Evolutionary conservation across 192 early-diverging fungal species (phyloP), one percentile per base, ranked within the genome.

Genomic region (Entrophospora sp.): DNA sequence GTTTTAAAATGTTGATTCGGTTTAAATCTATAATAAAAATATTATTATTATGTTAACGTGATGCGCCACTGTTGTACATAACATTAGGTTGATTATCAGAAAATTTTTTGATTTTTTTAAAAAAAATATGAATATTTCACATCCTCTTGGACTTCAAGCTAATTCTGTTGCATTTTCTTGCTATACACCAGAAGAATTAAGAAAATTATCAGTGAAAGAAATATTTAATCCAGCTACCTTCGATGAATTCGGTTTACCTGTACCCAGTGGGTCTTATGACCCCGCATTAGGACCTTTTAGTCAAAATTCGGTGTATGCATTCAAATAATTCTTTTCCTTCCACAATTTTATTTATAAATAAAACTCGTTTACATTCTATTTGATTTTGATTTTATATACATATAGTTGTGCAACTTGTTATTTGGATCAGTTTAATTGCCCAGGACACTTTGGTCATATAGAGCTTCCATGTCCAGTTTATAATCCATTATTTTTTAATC

Each of bases 371-470:
- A 36, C n/a, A 1, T 20, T 32, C 27, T 34, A 30, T 28, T n/a
- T 20, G 2, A 20, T 28, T 34, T 6, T 46, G 5, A 64, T 62
- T 38, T 48, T 34, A 35, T 36, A 31, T 66, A 3, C n/a, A 7
- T 10, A 27, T 38, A 91, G 89, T 32, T 97, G 95, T 73, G 79
- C 69, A 1, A 96, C 95, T 12, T 98, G 95, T 75, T 79, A 79
- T 8, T 80, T 94, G 51, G 83, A 83, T 35, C 78, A 91, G 79
- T 87, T 82, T 66, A 79, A 80, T 37, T 98, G 94, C 68, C 94
- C 94, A 4, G 95, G 95, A 35, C 94, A 98, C 67, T 98, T 95
- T 81, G 94, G 95, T 14, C 93, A 98, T 72, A 95, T 98, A 67
- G 91, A 96, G 64, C 82, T 98, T 22, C 87, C 89, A 12, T 79